Evolutionary conservation across 768 basidiomycete genomes (phyloP).

Genomic region (Lactarius pseudohatsudake): DNA sequence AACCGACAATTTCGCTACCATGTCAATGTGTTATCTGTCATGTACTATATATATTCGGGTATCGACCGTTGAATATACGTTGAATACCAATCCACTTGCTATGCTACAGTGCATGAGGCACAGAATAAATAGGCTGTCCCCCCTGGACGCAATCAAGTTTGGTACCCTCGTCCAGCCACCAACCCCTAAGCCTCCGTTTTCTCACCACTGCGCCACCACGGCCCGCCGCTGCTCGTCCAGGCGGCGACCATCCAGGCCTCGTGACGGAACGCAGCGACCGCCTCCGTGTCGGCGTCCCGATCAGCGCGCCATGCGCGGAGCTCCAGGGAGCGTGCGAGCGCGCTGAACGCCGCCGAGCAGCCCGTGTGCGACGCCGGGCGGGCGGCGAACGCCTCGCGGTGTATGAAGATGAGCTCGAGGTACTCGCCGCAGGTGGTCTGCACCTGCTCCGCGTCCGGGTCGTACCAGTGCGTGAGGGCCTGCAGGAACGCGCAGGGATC

Average conservation of each 20-base stretch:
- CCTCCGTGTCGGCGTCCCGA: slow-evolving; percentile 68
- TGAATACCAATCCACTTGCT: slow-evolving; percentile 17
- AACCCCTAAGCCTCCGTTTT: slow-evolving; percentile 14
- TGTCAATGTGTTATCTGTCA: slow-evolving; percentile 3
- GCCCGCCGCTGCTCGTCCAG: slow-evolving; percentile 26
- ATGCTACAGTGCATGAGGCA: slow-evolving; percentile 23
- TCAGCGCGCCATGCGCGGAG: slow-evolving; percentile 67
- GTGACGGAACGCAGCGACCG: slow-evolving; percentile 64
- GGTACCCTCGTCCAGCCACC: not conserved
- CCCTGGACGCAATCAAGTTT: slow-evolving; percentile 8
- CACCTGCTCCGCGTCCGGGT: slow-evolving; percentile 35
- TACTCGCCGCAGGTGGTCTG: slow-evolving; percentile 71
- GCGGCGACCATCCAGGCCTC: slow-evolving; percentile 60
- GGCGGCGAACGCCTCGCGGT: slow-evolving; percentile 65
- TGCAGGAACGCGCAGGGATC: slow-evolving; percentile 36
- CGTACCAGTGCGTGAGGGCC: slow-evolving; percentile 31
- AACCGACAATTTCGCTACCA: not conserved
- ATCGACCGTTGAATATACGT: slow-evolving; percentile 13
- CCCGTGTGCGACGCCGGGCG: slow-evolving; percentile 61
- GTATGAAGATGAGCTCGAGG: slow-evolving; percentile 74
- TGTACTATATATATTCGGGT: slow-evolving; percentile 12
- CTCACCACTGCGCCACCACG: slow-evolving; percentile 29
- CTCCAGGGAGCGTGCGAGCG: slow-evolving; percentile 65
- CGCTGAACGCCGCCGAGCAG: slow-evolving; percentile 64
- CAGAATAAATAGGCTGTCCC: not conserved